A percentile compares a stretch with the other conserved stretches of the same genome.
phyloP scores from a whole-genome alignment of 192 early-diverging fungal genomes.

The Jimgerdemannia flammicorona region DNA sequence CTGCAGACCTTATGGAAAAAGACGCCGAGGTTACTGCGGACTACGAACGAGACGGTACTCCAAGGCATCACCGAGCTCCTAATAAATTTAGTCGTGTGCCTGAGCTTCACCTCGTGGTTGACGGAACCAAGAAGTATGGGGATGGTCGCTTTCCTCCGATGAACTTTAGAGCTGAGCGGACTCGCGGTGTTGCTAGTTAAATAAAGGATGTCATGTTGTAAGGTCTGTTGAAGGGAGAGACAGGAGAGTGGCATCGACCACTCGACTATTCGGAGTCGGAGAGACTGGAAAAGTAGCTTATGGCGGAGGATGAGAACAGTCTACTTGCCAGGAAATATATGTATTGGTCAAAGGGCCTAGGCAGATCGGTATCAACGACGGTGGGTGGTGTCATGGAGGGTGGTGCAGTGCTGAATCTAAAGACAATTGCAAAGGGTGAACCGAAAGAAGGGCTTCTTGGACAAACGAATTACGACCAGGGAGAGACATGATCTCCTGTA shows the following conservation, averaged over 20 bases:
- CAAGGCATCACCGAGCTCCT: slow-evolving; percentile 27
- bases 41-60: slow-evolving; percentile 24
- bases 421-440: slow-evolving; percentile 20
- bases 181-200: slow-evolving; percentile 21
- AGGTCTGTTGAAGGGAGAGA: slow-evolving; percentile 21
- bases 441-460: slow-evolving; percentile 21
- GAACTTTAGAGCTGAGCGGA: slow-evolving; percentile 2
- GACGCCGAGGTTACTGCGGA: slow-evolving; percentile 16
- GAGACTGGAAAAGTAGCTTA: slow-evolving; percentile 14
- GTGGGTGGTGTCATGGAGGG: slow-evolving; percentile 19
- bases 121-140: slow-evolving; percentile 22
- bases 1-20: slow-evolving; percentile 21
- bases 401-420: slow-evolving; percentile 20
- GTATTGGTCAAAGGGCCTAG: slow-evolving; percentile 25
- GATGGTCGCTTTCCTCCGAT: slow-evolving; percentile 20
- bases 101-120: slow-evolving; percentile 32
- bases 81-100: slow-evolving; percentile 24
- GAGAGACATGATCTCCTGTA: slow-evolving; percentile 21
- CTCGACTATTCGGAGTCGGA: slow-evolving; percentile 18
- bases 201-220: slow-evolving; percentile 29
- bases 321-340: slow-evolving; percentile 28
- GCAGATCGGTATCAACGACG: slow-evolving; percentile 13
- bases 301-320: slow-evolving; percentile 11
- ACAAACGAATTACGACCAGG: slow-evolving; percentile 22
- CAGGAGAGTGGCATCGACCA: slow-evolving; percentile 2